Percentiles rank a stretch among this genome's conserved stretches.
phyloP scores from a whole-genome alignment of 2,329 filamentous ascomycete species.

The Fusarium euwallaceae region DNA sequence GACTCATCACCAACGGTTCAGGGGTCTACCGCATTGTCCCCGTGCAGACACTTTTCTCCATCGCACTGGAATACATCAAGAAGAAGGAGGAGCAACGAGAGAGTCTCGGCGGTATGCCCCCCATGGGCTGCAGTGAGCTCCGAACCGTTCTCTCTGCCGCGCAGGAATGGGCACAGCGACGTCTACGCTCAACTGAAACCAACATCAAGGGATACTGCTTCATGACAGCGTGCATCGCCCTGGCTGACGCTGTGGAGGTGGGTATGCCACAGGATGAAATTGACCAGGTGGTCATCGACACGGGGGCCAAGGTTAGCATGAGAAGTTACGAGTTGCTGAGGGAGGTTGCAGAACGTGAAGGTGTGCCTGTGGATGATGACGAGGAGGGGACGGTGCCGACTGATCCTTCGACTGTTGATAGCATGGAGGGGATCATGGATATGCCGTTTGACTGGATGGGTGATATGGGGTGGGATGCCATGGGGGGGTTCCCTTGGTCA shows the following conservation, averaged over 20 bases:
- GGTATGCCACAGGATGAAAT: constrained; percentile 48
- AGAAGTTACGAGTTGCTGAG: constrained; percentile 50
- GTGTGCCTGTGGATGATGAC: constrained; percentile 19
- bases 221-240: constrained; percentile 46
- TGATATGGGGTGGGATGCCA: constrained; percentile 40
- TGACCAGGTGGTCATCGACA: constrained; percentile 48
- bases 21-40: constrained; percentile 59
- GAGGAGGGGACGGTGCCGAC: constrained; percentile 17
- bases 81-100: constrained; percentile 58
- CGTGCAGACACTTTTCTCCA: constrained; percentile 55
- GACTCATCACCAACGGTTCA: constrained; percentile 56
- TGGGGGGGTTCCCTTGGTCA: constrained; percentile 38
- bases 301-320: constrained; percentile 43
- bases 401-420: constrained; percentile 15
- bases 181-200: constrained; percentile 58
- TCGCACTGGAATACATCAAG: constrained; percentile 62
- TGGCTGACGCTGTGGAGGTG: constrained; percentile 52
- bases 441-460: constrained; percentile 46
- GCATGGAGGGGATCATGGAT: constrained; percentile 43
- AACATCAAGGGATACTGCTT: constrained; percentile 59
- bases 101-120: constrained; percentile 47
- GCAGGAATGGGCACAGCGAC: constrained; percentile 49
- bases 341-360: constrained; percentile 49
- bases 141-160: constrained; percentile 47
- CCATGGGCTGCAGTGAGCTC: constrained; percentile 51